These are phyloP conservation scores for Volvox carteri DNA, from an alignment of 163 green algal species.

Conservation along the genomic window DNA sequence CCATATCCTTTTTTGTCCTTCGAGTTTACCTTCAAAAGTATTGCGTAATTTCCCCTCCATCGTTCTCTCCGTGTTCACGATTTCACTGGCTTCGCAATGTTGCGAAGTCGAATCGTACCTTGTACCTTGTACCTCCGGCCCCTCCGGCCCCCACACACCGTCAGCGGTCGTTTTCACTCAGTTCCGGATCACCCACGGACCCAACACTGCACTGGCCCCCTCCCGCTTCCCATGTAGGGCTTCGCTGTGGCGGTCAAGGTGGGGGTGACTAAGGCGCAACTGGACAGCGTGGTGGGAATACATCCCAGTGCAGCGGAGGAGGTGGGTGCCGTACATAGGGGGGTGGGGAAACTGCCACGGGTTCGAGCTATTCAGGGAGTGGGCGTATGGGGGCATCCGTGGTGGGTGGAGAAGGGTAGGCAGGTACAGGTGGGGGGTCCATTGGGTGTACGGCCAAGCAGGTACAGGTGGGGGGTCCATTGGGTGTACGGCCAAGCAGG, in stretches of 20 bases:
- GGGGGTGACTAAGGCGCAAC: constrained; percentile 89
- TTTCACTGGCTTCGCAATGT: no score
- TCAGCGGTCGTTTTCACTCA: no score
- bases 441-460: not conserved
- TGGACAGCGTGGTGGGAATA: constrained; percentile 94
- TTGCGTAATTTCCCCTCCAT: no score
- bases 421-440: not conserved
- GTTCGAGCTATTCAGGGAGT: not conserved
- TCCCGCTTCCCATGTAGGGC: constrained; percentile 79
- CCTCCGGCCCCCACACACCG: no score
- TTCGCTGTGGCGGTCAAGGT: constrained; percentile 93
- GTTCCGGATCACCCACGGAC: no score
- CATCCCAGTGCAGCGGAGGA: constrained; percentile 95
- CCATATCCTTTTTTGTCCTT: no score
- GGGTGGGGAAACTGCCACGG: not conserved
- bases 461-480: not conserved
- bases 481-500: not conserved
- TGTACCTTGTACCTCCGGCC: no score
- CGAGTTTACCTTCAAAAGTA: no score
- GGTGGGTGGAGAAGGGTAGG: not conserved
- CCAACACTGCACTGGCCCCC: no score
- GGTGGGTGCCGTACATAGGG: constrained; percentile 65
- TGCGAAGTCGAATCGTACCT: no score
- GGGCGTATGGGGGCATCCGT: not conserved
- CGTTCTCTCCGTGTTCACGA: no score